Evolutionary conservation across 768 basidiomycete species (phyloP).

Genomic region (Pleurotus citrinopileatus): DNA sequence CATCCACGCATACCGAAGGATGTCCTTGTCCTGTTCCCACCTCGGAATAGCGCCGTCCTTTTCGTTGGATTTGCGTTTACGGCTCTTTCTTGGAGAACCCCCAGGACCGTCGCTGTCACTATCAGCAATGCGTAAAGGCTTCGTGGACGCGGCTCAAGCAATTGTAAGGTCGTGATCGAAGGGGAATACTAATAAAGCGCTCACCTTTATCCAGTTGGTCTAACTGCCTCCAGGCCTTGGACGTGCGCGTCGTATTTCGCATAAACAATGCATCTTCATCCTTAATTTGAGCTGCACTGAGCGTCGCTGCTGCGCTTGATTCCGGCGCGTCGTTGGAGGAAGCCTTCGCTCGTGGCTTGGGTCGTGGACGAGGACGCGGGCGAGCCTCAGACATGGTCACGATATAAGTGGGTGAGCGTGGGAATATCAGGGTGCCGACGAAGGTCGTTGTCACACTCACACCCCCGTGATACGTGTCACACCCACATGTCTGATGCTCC

Average conservation of each 20-base stretch:
- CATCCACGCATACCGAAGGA: conserved; percentile 35
- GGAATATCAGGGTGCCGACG: conserved; percentile 28
- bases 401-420: conserved; percentile 31
- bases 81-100: conserved; percentile 25
- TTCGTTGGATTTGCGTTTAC: conserved; percentile 36
- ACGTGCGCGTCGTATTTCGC: conserved; percentile 57
- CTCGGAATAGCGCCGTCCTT: conserved; percentile 28
- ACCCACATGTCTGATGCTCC: conserved; percentile 37
- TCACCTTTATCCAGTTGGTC: conserved; percentile 56
- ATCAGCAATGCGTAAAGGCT: conserved; percentile 11
- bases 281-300: conserved; percentile 27
- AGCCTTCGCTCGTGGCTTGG: conserved; percentile 39
- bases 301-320: conserved; percentile 13
- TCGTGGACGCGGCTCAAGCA: neutral
- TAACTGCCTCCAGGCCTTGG: conserved; percentile 57
- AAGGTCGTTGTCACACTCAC: conserved; percentile 22
- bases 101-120: conserved; percentile 28
- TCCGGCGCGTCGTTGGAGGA: conserved; percentile 5
- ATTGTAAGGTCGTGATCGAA: neutral
- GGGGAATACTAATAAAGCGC: conserved; percentile 10
- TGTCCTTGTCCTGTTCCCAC: conserved; percentile 41
- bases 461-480: conserved; percentile 31
- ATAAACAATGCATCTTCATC: conserved; percentile 74
- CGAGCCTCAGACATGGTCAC: conserved; percentile 22
- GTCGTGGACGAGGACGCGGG: conserved; percentile 46